phyloP scores from a whole-genome alignment of 2,329 filamentous ascomycete genomes.

The Trichoderma koningii region DNA sequence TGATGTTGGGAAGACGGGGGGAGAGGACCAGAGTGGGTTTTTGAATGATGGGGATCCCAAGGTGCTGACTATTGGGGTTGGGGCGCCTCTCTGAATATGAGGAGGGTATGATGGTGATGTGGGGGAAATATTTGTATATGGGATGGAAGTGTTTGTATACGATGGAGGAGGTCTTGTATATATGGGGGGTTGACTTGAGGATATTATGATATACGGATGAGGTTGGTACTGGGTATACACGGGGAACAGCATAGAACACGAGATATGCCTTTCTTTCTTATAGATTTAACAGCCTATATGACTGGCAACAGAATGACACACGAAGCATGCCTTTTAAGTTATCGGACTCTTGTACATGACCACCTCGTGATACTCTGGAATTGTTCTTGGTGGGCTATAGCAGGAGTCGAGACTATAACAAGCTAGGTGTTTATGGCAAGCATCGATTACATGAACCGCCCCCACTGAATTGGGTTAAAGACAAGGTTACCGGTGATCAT shows the following conservation, averaged over 20 bases:
- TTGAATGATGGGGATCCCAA: conserved; percentile 59
- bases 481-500: conserved; percentile 1
- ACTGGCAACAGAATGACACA: too few species aligned
- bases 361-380: too few species aligned
- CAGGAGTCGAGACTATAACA: too few species aligned
- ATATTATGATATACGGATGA: neutral
- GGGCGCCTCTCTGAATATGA: conserved; percentile 40
- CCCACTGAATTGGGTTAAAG: conserved; percentile 8
- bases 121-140: neutral
- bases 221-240: too few species aligned
- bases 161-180: neutral
- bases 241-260: too few species aligned
- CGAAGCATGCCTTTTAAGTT: too few species aligned
- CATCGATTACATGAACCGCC: neutral
- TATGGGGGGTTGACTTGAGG: neutral
- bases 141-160: too few species aligned
- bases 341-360: too few species aligned
- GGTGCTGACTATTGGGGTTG: conserved; percentile 59
- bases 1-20: conserved; percentile 61
- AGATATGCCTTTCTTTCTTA: too few species aligned
- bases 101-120: neutral
- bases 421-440: neutral
- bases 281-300: too few species aligned
- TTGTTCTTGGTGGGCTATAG: too few species aligned
- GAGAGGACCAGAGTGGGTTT: conserved; percentile 62